These are phyloP conservation scores for Scheffersomyces quercinus DNA, from an alignment of 1,139 yeast genomes.

Conservation along the genomic window DNA sequence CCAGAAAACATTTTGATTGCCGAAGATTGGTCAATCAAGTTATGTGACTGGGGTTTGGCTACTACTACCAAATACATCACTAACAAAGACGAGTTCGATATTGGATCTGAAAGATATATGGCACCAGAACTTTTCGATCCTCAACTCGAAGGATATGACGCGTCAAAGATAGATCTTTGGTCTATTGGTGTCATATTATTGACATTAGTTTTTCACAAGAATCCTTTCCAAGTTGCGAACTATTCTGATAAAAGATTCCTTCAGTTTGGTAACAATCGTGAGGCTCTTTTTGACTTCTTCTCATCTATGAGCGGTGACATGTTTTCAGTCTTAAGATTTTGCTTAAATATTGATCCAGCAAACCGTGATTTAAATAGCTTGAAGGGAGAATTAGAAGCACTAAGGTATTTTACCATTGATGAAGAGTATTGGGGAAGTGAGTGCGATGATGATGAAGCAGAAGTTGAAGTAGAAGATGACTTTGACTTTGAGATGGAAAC, in stretches of 20 bases:
- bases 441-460: slow-evolving; percentile 47
- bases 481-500: slow-evolving; percentile 19
- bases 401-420: slow-evolving; percentile 79
- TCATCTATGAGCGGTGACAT: slow-evolving; percentile 87
- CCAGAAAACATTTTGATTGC: slow-evolving; percentile 85
- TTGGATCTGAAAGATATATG: slow-evolving; percentile 95
- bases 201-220: slow-evolving; percentile 84
- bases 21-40: slow-evolving; percentile 76
- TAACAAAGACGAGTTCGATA: slow-evolving; percentile 67
- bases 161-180: slow-evolving; percentile 91
- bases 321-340: slow-evolving; percentile 75
- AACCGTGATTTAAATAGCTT: slow-evolving; percentile 70
- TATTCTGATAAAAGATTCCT: slow-evolving; percentile 82
- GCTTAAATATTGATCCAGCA: slow-evolving; percentile 83
- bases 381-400: slow-evolving; percentile 57
- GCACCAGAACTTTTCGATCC: slow-evolving; percentile 87
- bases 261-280: slow-evolving; percentile 86
- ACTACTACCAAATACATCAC: slow-evolving; percentile 62
- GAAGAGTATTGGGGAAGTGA: slow-evolving; percentile 62
- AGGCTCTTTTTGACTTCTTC: slow-evolving; percentile 88
- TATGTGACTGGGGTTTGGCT: slow-evolving; percentile 93
- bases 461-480: slow-evolving; percentile 20
- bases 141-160: slow-evolving; percentile 67
- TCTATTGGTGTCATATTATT: slow-evolving; percentile 84
- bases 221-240: slow-evolving; percentile 85